phyloP scores from a whole-genome alignment of 139 green algal genomes.

The Diplosphaera chodatii region DNA sequence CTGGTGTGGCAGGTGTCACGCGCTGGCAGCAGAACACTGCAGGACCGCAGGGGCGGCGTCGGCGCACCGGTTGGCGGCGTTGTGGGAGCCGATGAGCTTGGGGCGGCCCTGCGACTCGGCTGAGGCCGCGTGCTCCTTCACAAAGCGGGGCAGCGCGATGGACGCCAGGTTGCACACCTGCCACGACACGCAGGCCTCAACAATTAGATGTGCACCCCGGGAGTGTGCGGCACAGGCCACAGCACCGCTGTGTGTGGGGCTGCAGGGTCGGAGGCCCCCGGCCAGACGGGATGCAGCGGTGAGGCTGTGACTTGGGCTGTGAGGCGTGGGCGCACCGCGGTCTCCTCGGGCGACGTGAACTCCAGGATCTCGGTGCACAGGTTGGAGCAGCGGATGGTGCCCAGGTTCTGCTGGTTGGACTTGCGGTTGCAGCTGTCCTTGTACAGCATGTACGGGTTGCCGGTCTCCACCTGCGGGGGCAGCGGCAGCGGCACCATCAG shows the following conservation, averaged over 20 bases:
- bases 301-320: too few relatives aligned
- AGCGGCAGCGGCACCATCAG: too few relatives aligned
- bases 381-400: constrained; percentile 98
- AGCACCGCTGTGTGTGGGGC: too few relatives aligned
- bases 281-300: too few relatives aligned
- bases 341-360: constrained; percentile 93
- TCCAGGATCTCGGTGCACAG: constrained; percentile 99
- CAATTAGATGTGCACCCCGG: too few relatives aligned
- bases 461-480: constrained; percentile 88
- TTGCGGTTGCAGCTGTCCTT: constrained; percentile 98
- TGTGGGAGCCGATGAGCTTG: constrained; percentile 81
- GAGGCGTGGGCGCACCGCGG: constrained; percentile 47
- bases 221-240: too few relatives aligned
- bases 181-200: too few relatives aligned
- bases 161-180: constrained; percentile 95
- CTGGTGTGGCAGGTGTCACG: too few relatives aligned
- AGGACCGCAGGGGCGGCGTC: too few relatives aligned
- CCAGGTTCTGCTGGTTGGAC: constrained; percentile 94
- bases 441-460: constrained; percentile 99
- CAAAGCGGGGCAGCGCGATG: constrained; percentile 91
- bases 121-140: constrained; percentile 23
- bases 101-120: neutral
- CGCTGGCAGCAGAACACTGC: too few relatives aligned
- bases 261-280: too few relatives aligned
- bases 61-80: constrained; percentile 45